Evolutionary conservation across 495 filamentous ascomycete species (phyloP), one percentile per base, ranked within the genome.

Genomic region (Penicillium atrosanguineum): DNA sequence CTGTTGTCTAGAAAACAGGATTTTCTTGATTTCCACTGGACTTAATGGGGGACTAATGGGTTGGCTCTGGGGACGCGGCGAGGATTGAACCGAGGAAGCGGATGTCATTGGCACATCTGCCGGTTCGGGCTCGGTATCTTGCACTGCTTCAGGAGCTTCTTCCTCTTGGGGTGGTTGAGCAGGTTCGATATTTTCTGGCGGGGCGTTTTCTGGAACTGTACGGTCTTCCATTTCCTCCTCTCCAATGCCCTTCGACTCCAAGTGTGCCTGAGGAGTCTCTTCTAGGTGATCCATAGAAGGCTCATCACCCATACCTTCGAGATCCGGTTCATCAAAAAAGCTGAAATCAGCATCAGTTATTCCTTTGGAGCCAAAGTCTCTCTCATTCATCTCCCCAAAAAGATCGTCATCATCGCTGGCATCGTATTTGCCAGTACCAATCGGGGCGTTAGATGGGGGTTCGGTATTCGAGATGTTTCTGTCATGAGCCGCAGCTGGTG

Each of bases 321-420:
- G 65, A 44, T 70, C 77, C 6, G 78, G 79, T 40, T 86, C 82
- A 62, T 95, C 90, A 52, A 96, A 96, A 63, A 95, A 96, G 68
- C 82, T 93, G 69, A 96, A 96, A 64, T 96, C 91, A 3, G 84
- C 75, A 60, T 96, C 91, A 2, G 89, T 92, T 18, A 96, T 83
- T n/a, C 86, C 88, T 57, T 84, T 87, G 19, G 85, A 78, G 19
- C 84, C 89, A 68, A 95, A 96, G 51, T 92, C 81, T 64, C 88
- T 86, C 26, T 83, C 87, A 37, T 83, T 83, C 28, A 88, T 75
- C 46, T 89, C 87, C 8, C 81, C 86, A 60, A 87, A 90, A 2
- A 90, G 70, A 57, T 88, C 85, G 28, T 87, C 83, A 23, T 83
- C 76, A 18, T 73, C 71, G 46, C 69, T 73, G 20, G 69, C 74